Percentiles rank a stretch among this genome's conserved stretches.
Evolutionary conservation across 306 rosid species (phyloP).

Genomic region (Lathyrus oleraceus): DNA sequence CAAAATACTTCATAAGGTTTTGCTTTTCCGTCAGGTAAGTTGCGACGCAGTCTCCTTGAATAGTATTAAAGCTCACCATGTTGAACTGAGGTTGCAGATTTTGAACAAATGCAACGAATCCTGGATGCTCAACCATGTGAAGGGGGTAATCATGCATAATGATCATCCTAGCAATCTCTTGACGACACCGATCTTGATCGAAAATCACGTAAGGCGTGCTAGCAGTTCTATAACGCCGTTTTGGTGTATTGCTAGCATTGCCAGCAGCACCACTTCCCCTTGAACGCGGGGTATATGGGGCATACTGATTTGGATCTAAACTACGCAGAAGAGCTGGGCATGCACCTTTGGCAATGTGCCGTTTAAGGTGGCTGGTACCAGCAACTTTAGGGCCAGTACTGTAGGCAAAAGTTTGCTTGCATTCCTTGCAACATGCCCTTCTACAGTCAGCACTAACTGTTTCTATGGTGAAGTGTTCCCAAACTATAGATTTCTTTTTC

Average conservation of each 20-base stretch:
- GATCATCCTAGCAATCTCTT: slow-evolving; percentile 90
- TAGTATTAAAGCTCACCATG: slow-evolving; percentile 76
- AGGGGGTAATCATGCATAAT: slow-evolving; percentile 95
- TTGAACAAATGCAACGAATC: slow-evolving; percentile 78
- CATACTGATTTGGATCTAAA: slow-evolving; percentile 60
- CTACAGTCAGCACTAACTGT: slow-evolving; percentile 74
- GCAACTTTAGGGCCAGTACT: slow-evolving; percentile 96
- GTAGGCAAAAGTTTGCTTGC: slow-evolving; percentile 90
- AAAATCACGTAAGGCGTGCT: slow-evolving; percentile 57
- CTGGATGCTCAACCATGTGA: slow-evolving; percentile 95
- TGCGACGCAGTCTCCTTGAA: slow-evolving; percentile 94
- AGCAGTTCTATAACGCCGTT: slow-evolving; percentile 71
- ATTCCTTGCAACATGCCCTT: slow-evolving; percentile 89
- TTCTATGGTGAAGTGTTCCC: slow-evolving; percentile 97
- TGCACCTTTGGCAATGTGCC: slow-evolving; percentile 93
- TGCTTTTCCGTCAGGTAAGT: slow-evolving; percentile 77
- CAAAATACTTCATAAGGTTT: slow-evolving; percentile 56
- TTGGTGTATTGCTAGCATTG: slow-evolving; percentile 55
- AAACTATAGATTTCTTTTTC: slow-evolving; percentile 83
- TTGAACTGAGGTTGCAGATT: slow-evolving; percentile 90
- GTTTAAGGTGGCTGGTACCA: slow-evolving; percentile 94
- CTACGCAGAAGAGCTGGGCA: slow-evolving; percentile 74
- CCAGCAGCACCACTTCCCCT: slow-evolving; percentile 44
- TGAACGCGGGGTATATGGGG: slow-evolving; percentile 59
- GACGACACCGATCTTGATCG: slow-evolving; percentile 80